phyloP scores from a whole-genome alignment of 2,329 filamentous ascomycete genomes.

The Penicillium sp. region DNA sequence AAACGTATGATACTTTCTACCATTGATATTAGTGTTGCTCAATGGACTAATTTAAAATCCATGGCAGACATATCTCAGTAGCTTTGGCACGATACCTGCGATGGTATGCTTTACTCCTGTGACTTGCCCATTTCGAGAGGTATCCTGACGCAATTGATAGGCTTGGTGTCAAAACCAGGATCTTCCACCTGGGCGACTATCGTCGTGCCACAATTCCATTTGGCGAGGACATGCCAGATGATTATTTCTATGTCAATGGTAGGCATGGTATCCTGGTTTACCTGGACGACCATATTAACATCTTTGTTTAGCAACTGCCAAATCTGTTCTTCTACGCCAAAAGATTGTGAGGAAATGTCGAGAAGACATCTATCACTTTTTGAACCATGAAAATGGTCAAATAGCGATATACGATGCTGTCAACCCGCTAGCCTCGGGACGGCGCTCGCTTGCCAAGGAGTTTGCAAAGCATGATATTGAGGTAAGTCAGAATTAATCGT shows the following conservation, averaged over 20 bases:
- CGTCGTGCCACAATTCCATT: conserved; percentile 84
- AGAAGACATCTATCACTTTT: conserved; percentile 93
- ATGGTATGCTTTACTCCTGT: conserved; percentile 57
- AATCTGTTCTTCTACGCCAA: conserved; percentile 88
- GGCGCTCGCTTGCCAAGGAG: conserved; percentile 84
- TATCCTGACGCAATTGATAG: conserved; percentile 40
- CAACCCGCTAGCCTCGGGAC: conserved; percentile 80
- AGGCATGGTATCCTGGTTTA: conserved; percentile 11
- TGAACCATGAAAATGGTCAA: conserved; percentile 96
- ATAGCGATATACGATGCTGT: conserved; percentile 99
- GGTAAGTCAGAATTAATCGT: conserved; percentile 46
- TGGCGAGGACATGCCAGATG: conserved; percentile 81
- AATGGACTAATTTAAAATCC: conserved; percentile 5
- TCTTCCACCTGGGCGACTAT: conserved; percentile 97
- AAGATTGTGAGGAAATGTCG: conserved; percentile 97
- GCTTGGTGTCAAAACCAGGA: conserved; percentile 96
- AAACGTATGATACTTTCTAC: conserved; percentile 65
- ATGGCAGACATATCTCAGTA: conserved; percentile 79
- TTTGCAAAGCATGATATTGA: conserved; percentile 97
- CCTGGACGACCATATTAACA: conserved; percentile 18
- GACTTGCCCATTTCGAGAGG: not conserved
- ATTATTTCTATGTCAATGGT: conserved; percentile 95
- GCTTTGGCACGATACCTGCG: conserved; percentile 90
- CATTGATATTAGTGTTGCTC: not conserved
- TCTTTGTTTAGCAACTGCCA: conserved; percentile 62